A percentile compares a stretch with the other conserved stretches of the same genome.
These are phyloP conservation scores for Boletus rubescentipes DNA, from an alignment of 768 basidiomycete genomes.

Conservation along the genomic window DNA sequence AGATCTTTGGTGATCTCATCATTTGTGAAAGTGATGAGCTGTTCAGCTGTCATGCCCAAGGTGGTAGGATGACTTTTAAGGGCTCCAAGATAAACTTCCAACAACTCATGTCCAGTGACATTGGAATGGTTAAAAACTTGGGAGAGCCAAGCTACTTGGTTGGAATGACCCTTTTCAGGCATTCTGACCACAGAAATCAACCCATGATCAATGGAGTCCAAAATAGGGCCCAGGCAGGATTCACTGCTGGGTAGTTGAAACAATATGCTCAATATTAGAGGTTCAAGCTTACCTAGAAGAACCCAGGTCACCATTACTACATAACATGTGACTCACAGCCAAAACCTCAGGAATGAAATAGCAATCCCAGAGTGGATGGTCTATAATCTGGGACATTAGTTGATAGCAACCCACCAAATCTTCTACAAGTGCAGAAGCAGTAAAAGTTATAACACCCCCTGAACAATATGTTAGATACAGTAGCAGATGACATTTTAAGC, in stretches of 20 bases:
- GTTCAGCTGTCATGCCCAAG: constrained; percentile 32
- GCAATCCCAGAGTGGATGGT: constrained; percentile 67
- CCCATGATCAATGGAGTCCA: constrained; percentile 48
- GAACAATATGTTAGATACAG: background rate
- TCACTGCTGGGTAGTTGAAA: constrained; percentile 4
- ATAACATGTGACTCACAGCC: constrained; percentile 38
- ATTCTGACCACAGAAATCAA: constrained; percentile 51
- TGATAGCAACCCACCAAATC: constrained; percentile 49
- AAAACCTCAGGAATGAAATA: constrained; percentile 67
- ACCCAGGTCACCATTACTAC: background rate
- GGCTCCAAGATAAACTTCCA: constrained; percentile 41
- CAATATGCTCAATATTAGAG: background rate
- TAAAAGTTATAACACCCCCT: constrained; percentile 79
- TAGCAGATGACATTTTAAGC: background rate
- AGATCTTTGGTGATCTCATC: constrained; percentile 50
- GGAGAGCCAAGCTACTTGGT: constrained; percentile 26
- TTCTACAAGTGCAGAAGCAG: constrained; percentile 55
- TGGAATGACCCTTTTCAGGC: constrained; percentile 39
- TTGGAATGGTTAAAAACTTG: constrained; percentile 15
- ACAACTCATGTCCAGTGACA: constrained; percentile 33
- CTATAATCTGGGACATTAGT: constrained; percentile 48
- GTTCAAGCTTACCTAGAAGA: constrained; percentile 11
- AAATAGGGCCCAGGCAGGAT: constrained; percentile 19
- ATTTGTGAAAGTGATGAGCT: constrained; percentile 41
- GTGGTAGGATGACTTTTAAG: constrained; percentile 28